Percentiles rank a stretch among this genome's conserved stretches.
Conservation (phyloP, 225 moss, liverwort and hornwort species). For the Marchantia paleacea region DNA sequence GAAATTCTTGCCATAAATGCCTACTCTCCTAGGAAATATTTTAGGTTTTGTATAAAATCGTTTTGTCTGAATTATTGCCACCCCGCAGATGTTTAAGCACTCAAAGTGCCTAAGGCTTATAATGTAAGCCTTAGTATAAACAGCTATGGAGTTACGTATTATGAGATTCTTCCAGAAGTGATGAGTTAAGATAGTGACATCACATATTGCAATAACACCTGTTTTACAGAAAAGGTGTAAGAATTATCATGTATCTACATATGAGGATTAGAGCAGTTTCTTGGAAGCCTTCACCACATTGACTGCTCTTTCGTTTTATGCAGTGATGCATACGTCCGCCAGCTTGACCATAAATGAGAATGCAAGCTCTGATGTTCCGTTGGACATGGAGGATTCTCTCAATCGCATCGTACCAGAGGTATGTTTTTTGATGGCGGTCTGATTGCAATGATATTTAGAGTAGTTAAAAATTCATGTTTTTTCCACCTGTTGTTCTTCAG, state of each 20-base stretch:
- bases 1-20: too few relatives aligned
- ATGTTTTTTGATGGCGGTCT: background rate
- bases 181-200: background rate
- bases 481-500: background rate
- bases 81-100: background rate
- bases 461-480: background rate
- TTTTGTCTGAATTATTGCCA: too few relatives aligned
- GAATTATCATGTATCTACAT: background rate
- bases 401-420: conserved; percentile 98
- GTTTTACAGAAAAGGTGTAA: background rate
- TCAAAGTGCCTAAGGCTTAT: too few relatives aligned
- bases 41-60: too few relatives aligned
- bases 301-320: background rate
- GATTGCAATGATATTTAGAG: background rate
- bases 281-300: background rate
- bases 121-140: too few relatives aligned
- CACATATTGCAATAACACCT: background rate
- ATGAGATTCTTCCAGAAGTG: background rate
- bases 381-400: conserved; percentile 97
- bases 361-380: conserved; percentile 92
- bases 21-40: too few relatives aligned
- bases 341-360: conserved; percentile 99
- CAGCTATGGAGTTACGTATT: background rate
- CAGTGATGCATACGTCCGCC: conserved; percentile 98
- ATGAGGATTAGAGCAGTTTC: background rate